Percentiles rank a stretch among this genome's conserved stretches.
phyloP scores from a whole-genome alignment of 176 grass and related monocot species.

The Olyra latifolia region DNA sequence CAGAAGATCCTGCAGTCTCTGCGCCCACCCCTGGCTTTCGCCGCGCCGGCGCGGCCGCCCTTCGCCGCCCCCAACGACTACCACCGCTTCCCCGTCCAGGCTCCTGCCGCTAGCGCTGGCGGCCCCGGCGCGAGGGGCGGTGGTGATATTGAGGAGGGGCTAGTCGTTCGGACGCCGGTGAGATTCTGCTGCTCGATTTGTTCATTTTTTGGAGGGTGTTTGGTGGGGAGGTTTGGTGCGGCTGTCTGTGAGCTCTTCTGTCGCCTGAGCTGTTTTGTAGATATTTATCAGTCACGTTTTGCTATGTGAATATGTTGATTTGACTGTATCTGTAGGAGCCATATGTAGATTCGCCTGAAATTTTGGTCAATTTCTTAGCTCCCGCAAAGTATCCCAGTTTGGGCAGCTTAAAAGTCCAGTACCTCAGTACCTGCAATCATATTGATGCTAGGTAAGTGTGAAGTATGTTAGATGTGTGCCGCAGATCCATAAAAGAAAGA shows the following conservation, averaged over 20 bases:
- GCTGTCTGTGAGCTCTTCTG: slow-evolving; percentile 5
- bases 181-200: slow-evolving; percentile 46
- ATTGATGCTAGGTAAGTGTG: slow-evolving; percentile 20
- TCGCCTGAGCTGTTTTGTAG: slow-evolving; percentile 11
- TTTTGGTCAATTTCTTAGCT: slow-evolving; percentile 34
- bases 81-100: slow-evolving; percentile 55
- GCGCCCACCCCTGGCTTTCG: slow-evolving; percentile 40
- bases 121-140: not conserved
- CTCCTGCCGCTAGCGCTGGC: not conserved
- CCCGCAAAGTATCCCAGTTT: not conserved
- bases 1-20: slow-evolving; percentile 69
- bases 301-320: not conserved
- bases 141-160: slow-evolving; percentile 45
- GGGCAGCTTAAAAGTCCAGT: slow-evolving; percentile 29
- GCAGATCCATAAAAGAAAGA: not conserved
- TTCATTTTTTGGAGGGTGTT: not conserved
- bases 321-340: not conserved
- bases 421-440: slow-evolving; percentile 14
- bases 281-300: not conserved
- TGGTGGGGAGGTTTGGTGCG: not conserved
- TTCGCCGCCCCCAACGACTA: slow-evolving; percentile 64
- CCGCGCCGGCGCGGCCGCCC: slow-evolving; percentile 45
- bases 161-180: slow-evolving; percentile 70
- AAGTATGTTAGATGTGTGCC: slow-evolving; percentile 11
- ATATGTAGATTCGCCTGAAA: slow-evolving; percentile 11